Evolutionary conservation across 257 asterid genomes (phyloP).

Genomic region (Solanum chiquidenum): DNA sequence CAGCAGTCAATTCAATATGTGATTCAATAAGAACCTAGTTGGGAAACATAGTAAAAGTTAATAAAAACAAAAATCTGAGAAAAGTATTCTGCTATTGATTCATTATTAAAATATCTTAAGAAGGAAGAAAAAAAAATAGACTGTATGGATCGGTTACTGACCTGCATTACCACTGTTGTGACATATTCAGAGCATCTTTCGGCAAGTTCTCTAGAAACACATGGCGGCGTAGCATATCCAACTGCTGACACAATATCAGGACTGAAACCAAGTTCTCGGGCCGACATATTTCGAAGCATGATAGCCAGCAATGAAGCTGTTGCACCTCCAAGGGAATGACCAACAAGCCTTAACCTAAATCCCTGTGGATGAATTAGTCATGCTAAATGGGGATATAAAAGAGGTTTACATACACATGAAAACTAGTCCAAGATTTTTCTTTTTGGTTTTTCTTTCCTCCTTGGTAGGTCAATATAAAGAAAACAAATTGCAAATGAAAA

Average conservation of each 20-base stretch:
- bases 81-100: background rate
- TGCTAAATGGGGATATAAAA: background rate
- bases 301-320: conserved; percentile 84
- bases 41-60: background rate
- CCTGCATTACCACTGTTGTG: conserved; percentile 92
- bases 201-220: conserved; percentile 86
- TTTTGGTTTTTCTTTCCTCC: background rate
- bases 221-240: conserved; percentile 83
- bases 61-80: background rate
- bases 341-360: conserved; percentile 96
- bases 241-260: conserved; percentile 78
- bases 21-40: background rate
- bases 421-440: background rate
- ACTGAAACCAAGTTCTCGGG: conserved; percentile 70
- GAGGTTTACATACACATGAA: background rate
- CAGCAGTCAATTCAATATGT: background rate
- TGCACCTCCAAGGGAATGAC: conserved; percentile 97
- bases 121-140: background rate
- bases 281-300: conserved; percentile 67
- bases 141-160: background rate
- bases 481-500: background rate
- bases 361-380: conserved; percentile 76
- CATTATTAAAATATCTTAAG: background rate
- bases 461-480: background rate
- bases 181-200: conserved; percentile 82